Evolutionary conservation across 1,284 basidiomycete species (phyloP).

Genomic region (Trametes hirsuta): DNA sequence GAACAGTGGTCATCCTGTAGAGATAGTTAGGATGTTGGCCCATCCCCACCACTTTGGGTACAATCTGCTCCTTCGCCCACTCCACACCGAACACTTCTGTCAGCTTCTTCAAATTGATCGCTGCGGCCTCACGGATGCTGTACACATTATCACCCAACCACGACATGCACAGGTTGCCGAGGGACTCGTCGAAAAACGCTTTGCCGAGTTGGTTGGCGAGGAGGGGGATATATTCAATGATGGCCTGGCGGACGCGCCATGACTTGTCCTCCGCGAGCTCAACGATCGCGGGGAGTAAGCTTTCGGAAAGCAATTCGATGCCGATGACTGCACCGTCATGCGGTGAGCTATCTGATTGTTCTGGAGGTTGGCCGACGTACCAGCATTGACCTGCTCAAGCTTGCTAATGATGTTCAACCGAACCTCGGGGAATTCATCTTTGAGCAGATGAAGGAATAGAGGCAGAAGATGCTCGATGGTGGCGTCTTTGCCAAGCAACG

Average conservation of each 20-base stretch:
- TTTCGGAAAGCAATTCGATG: slow-evolving; percentile 94
- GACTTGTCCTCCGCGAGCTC: slow-evolving; percentile 99
- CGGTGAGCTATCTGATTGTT: not conserved
- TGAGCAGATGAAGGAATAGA: slow-evolving; percentile 93
- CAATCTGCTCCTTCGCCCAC: slow-evolving; percentile 94
- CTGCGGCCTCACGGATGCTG: slow-evolving; percentile 97
- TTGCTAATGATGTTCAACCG: slow-evolving; percentile 99
- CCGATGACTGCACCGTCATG: slow-evolving; percentile 78
- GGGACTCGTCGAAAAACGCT: slow-evolving; percentile 97
- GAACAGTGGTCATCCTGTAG: slow-evolving; percentile 98
- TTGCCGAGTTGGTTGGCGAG: slow-evolving; percentile 97
- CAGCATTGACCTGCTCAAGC: slow-evolving; percentile 93
- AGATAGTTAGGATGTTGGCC: slow-evolving; percentile 97
- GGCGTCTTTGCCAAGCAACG: slow-evolving; percentile 90
- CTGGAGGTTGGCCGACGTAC: slow-evolving; percentile 47
- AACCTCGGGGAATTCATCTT: slow-evolving; percentile 99
- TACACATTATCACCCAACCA: slow-evolving; percentile 99
- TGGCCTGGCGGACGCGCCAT: slow-evolving; percentile 99
- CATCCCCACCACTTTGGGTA: slow-evolving; percentile 98
- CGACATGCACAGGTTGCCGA: slow-evolving; percentile 97
- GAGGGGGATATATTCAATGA: slow-evolving; percentile 98
- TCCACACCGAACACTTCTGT: slow-evolving; percentile 99
- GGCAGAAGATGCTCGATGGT: slow-evolving; percentile 98
- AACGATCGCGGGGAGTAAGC: slow-evolving; percentile 96
- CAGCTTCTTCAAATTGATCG: slow-evolving; percentile 95